Base-by-base conservation (phyloP, 1,284 basidiomycete genomes). In the Cutaneotrichosporon cavernicola region DNA sequence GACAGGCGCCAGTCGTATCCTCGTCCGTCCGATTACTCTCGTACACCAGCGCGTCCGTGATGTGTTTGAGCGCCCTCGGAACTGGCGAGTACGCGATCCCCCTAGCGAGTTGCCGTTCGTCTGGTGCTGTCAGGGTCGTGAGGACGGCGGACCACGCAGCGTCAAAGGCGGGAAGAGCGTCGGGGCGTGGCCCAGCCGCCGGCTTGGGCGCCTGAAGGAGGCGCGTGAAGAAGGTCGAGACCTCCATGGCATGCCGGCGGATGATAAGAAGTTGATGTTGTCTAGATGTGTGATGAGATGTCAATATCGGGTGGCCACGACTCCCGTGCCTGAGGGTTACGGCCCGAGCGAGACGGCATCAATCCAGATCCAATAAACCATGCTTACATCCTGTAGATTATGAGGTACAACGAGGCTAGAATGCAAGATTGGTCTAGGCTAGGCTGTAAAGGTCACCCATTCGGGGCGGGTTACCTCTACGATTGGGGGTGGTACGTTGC, bases 31-130 rank as follows among this genome's bases (percentile, higher is more conserved):
- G 84, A 18, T 89, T 89, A 30, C 89, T 89, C 78, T 97, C 94
- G 82, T 88, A 87, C 18, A 96, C 91, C 52, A 97, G 84, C 3
- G 90, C 85, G 77, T 95, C 90, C 4, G 93, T 89, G 83, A 97
- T 89, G n/a, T 87, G 86, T 73, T 88, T 86, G 18, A 97, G 82
- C 65, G 88, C 86, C 7, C 79, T 82, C 10, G 93, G 91, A 0
- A 96, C 90, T 77, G 88, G 86, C 2, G 94, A 96, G 11, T 88
- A 86, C 47, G 83, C 81, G 72, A 97, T 93, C 5, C 94, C 94
- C 73, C 86, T 63, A 30, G 73, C 66, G 0, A 80, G 65, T 60
- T 81, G 80, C 18, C 76, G 66, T 59, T 81, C 78, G 61, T 81
- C 75, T 4, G 78, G 80, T 55, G 76, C 70, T 32, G 72, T 67